These are phyloP conservation scores for Biscogniauxia sp. DNA, from an alignment of 2,329 filamentous ascomycete genomes.

Conservation along the genomic window DNA sequence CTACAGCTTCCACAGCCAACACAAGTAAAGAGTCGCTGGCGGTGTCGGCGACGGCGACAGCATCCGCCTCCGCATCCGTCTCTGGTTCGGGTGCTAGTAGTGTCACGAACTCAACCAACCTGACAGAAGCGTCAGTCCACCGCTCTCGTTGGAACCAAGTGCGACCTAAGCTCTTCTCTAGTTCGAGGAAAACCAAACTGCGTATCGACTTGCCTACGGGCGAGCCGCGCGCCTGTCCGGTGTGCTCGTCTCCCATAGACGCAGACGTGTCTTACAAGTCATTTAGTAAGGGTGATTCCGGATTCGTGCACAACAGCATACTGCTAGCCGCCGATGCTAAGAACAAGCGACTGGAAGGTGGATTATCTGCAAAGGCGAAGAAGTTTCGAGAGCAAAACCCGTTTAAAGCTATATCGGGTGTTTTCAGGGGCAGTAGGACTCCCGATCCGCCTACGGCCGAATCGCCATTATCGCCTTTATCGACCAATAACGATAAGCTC, in stretches of 20 bases:
- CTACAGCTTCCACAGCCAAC: constrained; percentile 13
- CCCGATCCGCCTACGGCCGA: background rate
- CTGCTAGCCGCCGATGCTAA: constrained; percentile 7
- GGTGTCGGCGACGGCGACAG: background rate
- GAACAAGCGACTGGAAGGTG: background rate
- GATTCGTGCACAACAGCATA: constrained; percentile 10
- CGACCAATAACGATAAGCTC: background rate
- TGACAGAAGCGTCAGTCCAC: background rate
- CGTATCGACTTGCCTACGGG: background rate
- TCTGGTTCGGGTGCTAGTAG: background rate
- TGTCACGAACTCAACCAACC: constrained; percentile 1
- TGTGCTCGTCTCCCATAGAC: constrained; percentile 16
- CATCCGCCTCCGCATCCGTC: background rate
- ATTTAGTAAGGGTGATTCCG: constrained; percentile 11
- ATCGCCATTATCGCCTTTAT: background rate
- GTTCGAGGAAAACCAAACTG: background rate
- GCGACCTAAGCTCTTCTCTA: background rate
- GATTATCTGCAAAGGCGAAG: background rate
- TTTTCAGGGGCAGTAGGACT: constrained; percentile 1
- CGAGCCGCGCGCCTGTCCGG: constrained; percentile 9
- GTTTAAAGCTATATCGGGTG: background rate
- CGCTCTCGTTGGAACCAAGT: background rate
- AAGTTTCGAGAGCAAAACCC: background rate
- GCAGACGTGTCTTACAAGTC: constrained; percentile 10
- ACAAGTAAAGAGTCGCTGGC: background rate